Evolutionary conservation across 352 stramenopile genomes (phyloP), one percentile per base, ranked within the genome.

Genomic region (Blastocystis sp.): DNA sequence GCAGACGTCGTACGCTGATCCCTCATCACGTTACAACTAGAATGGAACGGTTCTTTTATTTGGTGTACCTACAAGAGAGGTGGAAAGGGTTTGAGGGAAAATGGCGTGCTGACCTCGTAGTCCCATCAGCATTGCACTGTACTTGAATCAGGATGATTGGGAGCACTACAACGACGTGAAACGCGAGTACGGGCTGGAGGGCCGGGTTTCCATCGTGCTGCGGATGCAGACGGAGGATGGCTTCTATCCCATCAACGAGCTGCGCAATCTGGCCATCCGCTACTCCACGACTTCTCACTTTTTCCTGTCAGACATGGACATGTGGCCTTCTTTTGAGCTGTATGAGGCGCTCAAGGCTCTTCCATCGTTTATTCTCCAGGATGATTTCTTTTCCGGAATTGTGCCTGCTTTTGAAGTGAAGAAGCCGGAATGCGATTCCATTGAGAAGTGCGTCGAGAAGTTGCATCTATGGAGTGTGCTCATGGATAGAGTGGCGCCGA

Each of bases 301-400:
- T 48, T 74, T 74, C 64, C 40, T 74, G 64, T 74, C 64, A 11
- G 64, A 74, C 64, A 74, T 74, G 64, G 64, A 74, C 64, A 74
- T 74, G 64, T 74, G 64, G 64, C 64, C 64, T 7, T 74, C 64
- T 48, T 52, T 52, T n/a, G 21, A 9, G 10, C 64, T 74, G n/a
- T 42, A 74, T 21, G 64, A 74, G 17, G 64, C 45, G 1, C 64
- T 74, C 10, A 34, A 74, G 64, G 21, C n/a, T n/a, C 64, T 74
- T 52, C 64, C 64, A 1, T 43, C n/a, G 24, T 74, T 52, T n/a
- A 48, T 74, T 43, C 64, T 74, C 7, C 17, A 42, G 24, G 64
- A 74, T 54, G 64, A 74, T n/a, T 52, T 52, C 24, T 74, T 74
- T 45, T 19, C 64, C 40, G 64, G 64, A 19, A 74, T 74, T 21